A percentile compares a stretch with the other conserved stretches of the same genome.
Conservation (phyloP, 1,284 basidiomycete genomes). For the Meira nashicola region DNA sequence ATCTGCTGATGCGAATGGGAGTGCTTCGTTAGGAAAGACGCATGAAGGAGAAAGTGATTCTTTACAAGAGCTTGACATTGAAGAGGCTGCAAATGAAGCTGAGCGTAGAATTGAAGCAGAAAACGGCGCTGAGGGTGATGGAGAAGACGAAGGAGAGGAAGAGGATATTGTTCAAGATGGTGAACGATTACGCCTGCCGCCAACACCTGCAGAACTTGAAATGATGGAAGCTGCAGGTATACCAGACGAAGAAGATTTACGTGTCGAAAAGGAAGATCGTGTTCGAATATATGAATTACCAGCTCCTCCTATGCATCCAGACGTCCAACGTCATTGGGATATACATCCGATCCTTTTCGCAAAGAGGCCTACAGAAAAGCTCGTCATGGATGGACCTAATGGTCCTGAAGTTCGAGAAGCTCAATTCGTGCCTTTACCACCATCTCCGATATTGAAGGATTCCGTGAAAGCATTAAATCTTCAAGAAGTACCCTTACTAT, state of each 20-base stretch:
- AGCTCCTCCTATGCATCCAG: conserved; percentile 17
- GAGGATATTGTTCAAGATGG: conserved; percentile 40
- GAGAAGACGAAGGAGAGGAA: conserved; percentile 20
- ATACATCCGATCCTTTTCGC: conserved; percentile 6
- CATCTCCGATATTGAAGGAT: conserved; percentile 3
- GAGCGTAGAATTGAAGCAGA: too few species aligned
- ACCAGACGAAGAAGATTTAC: conserved; percentile 46
- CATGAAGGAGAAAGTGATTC: conserved; percentile 12
- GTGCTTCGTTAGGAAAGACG: background rate
- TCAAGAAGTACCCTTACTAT: background rate
- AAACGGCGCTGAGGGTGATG: conserved; percentile 11
- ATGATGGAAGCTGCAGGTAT: conserved; percentile 46
- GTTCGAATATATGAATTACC: conserved; percentile 22
- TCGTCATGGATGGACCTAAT: conserved; percentile 11
- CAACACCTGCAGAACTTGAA: conserved; percentile 47
- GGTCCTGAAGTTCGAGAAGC: conserved; percentile 1
- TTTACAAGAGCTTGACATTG: background rate
- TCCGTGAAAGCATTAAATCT: background rate
- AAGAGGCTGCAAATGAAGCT: conserved; percentile 10
- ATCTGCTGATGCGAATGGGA: conserved; percentile 1
- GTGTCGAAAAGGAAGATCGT: conserved; percentile 22
- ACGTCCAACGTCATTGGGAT: conserved; percentile 7
- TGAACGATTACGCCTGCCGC: conserved; percentile 42
- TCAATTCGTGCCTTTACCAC: conserved; percentile 10
- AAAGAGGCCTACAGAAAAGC: conserved; percentile 7